Percentiles rank a stretch among this genome's conserved stretches.
These are phyloP conservation scores for Triangularia setosa DNA, from an alignment of 2,329 filamentous ascomycete species.

Conservation along the genomic window DNA sequence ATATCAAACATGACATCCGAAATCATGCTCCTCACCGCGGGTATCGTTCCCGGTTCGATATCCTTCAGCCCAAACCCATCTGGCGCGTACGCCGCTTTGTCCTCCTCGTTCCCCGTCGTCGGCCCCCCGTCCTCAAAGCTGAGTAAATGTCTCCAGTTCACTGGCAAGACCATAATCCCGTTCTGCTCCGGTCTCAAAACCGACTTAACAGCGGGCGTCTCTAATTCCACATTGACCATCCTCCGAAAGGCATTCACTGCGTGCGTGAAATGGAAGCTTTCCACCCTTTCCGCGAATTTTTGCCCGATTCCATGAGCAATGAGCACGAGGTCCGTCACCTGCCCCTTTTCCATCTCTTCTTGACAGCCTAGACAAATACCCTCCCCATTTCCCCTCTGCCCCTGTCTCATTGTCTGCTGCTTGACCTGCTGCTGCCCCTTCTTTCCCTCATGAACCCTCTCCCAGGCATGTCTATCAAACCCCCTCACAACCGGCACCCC, in stretches of 20 bases:
- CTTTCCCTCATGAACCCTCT: constrained; percentile 56
- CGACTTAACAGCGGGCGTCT: constrained; percentile 67
- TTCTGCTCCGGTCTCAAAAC: constrained; percentile 74
- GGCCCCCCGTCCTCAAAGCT: constrained; percentile 78
- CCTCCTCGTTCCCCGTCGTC: constrained; percentile 45
- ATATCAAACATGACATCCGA: constrained; percentile 98
- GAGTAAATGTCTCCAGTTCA: constrained; percentile 90
- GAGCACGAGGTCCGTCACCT: constrained; percentile 81
- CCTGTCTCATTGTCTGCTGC: background rate
- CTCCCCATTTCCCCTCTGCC: constrained; percentile 26
- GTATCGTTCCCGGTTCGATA: constrained; percentile 86
- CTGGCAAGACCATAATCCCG: constrained; percentile 86
- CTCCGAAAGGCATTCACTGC: constrained; percentile 87
- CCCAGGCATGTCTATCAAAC: constrained; percentile 76
- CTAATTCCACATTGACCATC: constrained; percentile 79
- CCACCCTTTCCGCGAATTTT: constrained; percentile 89
- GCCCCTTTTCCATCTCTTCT: constrained; percentile 59
- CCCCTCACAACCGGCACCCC: constrained; percentile 86
- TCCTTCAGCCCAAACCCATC: constrained; percentile 69
- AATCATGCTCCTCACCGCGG: constrained; percentile 88
- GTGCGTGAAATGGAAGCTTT: constrained; percentile 96
- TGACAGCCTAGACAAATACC: constrained; percentile 54
- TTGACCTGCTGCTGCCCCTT: constrained; percentile 2
- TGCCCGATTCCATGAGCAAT: constrained; percentile 96
- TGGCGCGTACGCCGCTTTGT: constrained; percentile 49